Percentiles rank a stretch among this genome's conserved stretches.
phyloP scores from a whole-genome alignment of 768 basidiomycete genomes.

The Mycena latifolia region DNA sequence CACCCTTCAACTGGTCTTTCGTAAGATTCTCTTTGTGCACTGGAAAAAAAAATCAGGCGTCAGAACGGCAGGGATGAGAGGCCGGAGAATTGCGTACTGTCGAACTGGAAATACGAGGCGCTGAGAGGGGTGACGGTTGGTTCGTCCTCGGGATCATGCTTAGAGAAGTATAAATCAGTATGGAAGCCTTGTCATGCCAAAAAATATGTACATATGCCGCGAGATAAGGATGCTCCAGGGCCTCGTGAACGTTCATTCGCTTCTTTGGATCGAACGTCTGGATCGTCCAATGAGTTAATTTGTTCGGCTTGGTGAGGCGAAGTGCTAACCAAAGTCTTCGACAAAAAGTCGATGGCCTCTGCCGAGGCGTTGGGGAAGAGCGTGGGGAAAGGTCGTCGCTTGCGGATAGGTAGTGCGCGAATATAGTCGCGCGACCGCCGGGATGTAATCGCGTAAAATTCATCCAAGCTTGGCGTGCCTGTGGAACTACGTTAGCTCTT shows the following conservation, averaged over 20 bases:
- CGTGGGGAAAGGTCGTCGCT: conserved; percentile 74
- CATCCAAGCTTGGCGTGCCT: conserved; percentile 89
- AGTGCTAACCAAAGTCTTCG: conserved; percentile 71
- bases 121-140: conserved; percentile 84
- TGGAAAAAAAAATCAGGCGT: conserved; percentile 41
- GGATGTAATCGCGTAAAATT: conserved; percentile 92
- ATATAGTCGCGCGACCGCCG: conserved; percentile 90
- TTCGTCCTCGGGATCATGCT: conserved; percentile 94
- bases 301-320: not conserved
- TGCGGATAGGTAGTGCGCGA: conserved; percentile 86
- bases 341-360: conserved; percentile 79
- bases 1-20: conserved; percentile 80
- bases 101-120: conserved; percentile 92
- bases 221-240: conserved; percentile 86
- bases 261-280: conserved; percentile 92
- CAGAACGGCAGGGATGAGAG: conserved; percentile 6
- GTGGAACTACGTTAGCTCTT: conserved; percentile 24
- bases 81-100: conserved; percentile 62
- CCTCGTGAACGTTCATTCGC: conserved; percentile 85
- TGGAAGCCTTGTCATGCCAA: conserved; percentile 11
- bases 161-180: conserved; percentile 17
- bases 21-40: conserved; percentile 82
- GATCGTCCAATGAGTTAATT: not conserved
- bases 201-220: conserved; percentile 71
- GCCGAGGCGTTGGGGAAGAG: conserved; percentile 84